phyloP scores from a whole-genome alignment of 306 rosid genomes.

The Citrullus amarus region DNA sequence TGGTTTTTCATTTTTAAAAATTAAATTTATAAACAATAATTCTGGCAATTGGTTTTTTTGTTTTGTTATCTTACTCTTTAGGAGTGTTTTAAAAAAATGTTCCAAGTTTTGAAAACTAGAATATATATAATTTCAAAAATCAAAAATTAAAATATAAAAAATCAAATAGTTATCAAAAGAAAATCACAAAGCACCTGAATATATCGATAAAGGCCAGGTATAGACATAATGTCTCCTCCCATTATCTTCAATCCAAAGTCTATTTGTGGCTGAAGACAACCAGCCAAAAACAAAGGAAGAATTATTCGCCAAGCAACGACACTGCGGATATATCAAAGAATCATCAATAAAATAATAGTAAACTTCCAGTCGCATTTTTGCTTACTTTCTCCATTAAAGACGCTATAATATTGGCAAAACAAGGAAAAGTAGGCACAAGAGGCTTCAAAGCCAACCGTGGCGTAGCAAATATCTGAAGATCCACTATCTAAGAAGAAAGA shows the following conservation, averaged over 20 bases:
- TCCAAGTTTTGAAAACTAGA: no score
- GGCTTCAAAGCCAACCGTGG: constrained; percentile 69
- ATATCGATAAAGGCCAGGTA: constrained; percentile 72
- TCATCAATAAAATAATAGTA: neutral
- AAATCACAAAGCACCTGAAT: constrained; percentile 53
- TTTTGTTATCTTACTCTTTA: no score
- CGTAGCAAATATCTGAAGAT: constrained; percentile 60
- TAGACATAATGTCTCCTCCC: constrained; percentile 89
- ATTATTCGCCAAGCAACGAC: neutral
- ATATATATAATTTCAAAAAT: no score
- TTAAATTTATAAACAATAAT: no score
- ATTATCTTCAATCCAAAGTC: constrained; percentile 74
- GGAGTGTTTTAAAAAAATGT: no score
- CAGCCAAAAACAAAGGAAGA: neutral
- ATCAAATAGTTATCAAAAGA: neutral
- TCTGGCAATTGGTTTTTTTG: no score
- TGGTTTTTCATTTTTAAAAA: no score
- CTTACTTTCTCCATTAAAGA: constrained; percentile 88
- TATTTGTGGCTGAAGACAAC: constrained; percentile 59
- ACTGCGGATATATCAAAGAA: neutral
- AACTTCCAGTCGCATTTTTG: neutral
- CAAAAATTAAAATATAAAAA: no score
- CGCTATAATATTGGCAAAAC: constrained; percentile 55
- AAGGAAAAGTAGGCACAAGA: constrained; percentile 86
- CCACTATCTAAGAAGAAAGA: constrained; percentile 62